phyloP scores from a whole-genome alignment of 2,329 filamentous ascomycete genomes.

The Colletotrichum scovillei region DNA sequence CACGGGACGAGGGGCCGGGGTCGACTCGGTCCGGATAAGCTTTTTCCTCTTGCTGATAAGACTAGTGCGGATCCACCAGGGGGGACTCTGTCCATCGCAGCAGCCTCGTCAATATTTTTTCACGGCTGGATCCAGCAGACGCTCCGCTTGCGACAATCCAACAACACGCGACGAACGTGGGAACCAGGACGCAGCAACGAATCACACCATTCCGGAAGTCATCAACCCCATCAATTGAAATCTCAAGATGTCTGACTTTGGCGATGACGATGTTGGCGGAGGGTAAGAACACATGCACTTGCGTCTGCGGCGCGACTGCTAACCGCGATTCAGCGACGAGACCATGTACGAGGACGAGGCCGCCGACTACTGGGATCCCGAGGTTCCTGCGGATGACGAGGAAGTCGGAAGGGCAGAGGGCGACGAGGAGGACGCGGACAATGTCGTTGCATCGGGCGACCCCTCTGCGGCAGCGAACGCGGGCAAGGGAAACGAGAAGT shows the following conservation, averaged over 20 bases:
- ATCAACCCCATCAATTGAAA: not conserved
- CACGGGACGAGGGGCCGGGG: conserved; percentile 8
- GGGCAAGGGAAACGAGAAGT: conserved; percentile 64
- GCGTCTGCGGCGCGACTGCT: conserved; percentile 8
- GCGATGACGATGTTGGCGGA: conserved; percentile 62
- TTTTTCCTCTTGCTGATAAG: conserved; percentile 20
- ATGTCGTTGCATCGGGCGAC: conserved; percentile 71
- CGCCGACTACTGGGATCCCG: conserved; percentile 63
- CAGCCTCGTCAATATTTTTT: conserved; percentile 39
- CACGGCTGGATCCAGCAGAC: conserved; percentile 29
- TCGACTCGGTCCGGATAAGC: conserved; percentile 33
- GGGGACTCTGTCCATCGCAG: conserved; percentile 15
- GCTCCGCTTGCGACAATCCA: conserved; percentile 24
- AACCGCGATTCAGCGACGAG: conserved; percentile 64
- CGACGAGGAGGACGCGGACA: conserved; percentile 67
- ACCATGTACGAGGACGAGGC: conserved; percentile 76
- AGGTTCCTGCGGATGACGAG: conserved; percentile 62
- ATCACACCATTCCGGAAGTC: not conserved
- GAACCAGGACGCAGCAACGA: not conserved
- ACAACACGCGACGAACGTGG: conserved; percentile 5
- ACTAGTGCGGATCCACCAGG: conserved; percentile 14
- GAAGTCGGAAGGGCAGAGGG: conserved; percentile 66
- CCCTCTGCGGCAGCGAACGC: conserved; percentile 68
- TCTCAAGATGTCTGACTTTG: conserved; percentile 77
- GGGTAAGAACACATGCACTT: conserved; percentile 23